These are phyloP conservation scores for Diaporthe ampelina DNA, from an alignment of 2,329 filamentous ascomycete species.

Conservation along the genomic window DNA sequence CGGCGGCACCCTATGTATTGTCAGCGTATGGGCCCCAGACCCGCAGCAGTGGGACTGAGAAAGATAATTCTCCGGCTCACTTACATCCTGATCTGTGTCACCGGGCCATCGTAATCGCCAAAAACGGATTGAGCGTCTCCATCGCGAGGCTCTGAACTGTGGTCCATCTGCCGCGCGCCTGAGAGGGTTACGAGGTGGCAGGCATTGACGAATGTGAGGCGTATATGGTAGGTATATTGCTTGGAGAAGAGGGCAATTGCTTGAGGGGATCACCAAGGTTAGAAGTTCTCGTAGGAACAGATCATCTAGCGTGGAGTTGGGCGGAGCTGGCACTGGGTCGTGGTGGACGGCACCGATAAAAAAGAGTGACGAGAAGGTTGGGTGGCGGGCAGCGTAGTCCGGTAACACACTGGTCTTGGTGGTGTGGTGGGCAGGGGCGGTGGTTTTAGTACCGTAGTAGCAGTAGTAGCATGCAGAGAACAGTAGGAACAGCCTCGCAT, in stretches of 20 bases:
- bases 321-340: neutral
- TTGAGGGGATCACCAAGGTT: neutral
- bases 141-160: slow-evolving; percentile 33
- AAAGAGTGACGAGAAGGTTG: slow-evolving; percentile 25
- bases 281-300: neutral
- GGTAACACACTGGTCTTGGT: slow-evolving; percentile 2
- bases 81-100: slow-evolving; percentile 33
- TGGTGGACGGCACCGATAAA: slow-evolving; percentile 10
- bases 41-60: neutral
- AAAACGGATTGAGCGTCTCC: slow-evolving; percentile 33
- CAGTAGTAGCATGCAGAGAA: no score
- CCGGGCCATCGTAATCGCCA: slow-evolving; percentile 29
- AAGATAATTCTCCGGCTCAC: neutral
- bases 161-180: slow-evolving; percentile 36
- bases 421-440: slow-evolving; percentile 28
- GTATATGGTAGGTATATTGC: neutral
- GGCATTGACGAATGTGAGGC: slow-evolving; percentile 31
- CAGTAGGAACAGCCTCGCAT: slow-evolving; percentile 20
- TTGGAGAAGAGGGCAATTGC: neutral
- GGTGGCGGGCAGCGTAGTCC: slow-evolving; percentile 6
- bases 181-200: slow-evolving; percentile 9
- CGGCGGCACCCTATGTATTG: slow-evolving; percentile 16
- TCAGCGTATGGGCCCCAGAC: slow-evolving; percentile 10
- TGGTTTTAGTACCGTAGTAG: slow-evolving; percentile 20
- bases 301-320: neutral